Evolutionary conservation across 2,329 filamentous ascomycete genomes (phyloP), one percentile per base, ranked within the genome.

Genomic region (Ceratocystis cacaofunesta): DNA sequence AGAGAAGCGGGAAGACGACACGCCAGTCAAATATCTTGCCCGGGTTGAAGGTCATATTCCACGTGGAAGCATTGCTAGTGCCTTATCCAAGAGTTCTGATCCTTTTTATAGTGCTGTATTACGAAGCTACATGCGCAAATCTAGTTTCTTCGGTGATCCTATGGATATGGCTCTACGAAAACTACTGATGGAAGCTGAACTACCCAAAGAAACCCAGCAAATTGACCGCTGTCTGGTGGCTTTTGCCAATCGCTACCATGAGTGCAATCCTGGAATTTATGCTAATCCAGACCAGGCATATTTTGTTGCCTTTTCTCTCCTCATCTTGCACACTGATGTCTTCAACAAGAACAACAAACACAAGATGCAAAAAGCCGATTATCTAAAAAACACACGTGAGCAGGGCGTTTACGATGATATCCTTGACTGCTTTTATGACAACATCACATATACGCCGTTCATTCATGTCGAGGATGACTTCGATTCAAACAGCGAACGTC

Each of bases 281-380:
- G 83, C 88, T 28, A 87, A 86, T 43, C 85, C 91, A 70, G 94
- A 97, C 72, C 90, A 96, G 76, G 92, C 94, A n/a, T 96, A 97
- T 74, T 96, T 97, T 71, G 92, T 97, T 69, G 91, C 92, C 17
- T 99, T 99, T 73, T 97, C 92, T 1, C 85, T 99, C 66, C 83
- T 99, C 67, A 96, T 99, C 70, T 79, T 99, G 43, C 94, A 99
- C 71, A 97, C 94, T 0, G 94, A 99, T 73, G 90, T 95, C n/a
- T 97, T 97, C 83, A 99, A 99, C 79, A 96, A 95, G 76, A 99
- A 97, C 78, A 97, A 97, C 78, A 97, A 97, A 77, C 84, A 94
- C 74, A 99, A 99, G 76, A 99, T 99, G 94, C 91, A 95, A 72
- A 95, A 95, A 73, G 78, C 82, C 0, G 94, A 97, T 72, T 99